Evolutionary conservation across 192 early-diverging fungal genomes (phyloP).

Genomic region (Coemansia sp.): DNA sequence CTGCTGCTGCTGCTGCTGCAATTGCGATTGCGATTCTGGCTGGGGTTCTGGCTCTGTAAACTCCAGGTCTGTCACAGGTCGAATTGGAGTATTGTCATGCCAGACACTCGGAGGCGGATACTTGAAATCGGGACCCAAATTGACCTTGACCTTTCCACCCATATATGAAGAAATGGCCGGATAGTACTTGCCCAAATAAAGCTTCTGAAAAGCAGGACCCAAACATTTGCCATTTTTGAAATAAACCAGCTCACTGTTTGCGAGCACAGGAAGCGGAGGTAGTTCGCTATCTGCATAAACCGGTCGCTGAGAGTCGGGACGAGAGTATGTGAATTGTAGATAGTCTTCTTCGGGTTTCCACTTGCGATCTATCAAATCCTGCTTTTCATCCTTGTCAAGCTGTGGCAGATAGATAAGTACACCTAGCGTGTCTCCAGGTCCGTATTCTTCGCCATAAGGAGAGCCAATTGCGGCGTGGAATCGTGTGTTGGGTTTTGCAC

Average conservation of each 20-base stretch:
- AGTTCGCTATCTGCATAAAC: constrained; percentile 37
- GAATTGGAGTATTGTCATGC: constrained; percentile 35
- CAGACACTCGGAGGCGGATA: constrained; percentile 58
- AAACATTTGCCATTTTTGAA: constrained; percentile 66
- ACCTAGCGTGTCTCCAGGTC: constrained; percentile 50
- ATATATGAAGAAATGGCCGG: constrained; percentile 70
- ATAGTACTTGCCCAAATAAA: constrained; percentile 75
- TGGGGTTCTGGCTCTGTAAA: constrained; percentile 27
- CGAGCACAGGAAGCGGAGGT: constrained; percentile 49
- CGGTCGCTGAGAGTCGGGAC: constrained; percentile 48
- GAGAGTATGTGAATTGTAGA: constrained; percentile 43
- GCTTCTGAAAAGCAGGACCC: constrained; percentile 64
- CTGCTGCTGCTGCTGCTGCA: neutral
- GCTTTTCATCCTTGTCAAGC: constrained; percentile 45
- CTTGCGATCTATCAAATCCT: constrained; percentile 50
- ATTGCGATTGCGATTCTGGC: constrained; percentile 1
- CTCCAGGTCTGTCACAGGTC: constrained; percentile 51
- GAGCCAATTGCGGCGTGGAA: constrained; percentile 62
- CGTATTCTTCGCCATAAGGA: constrained; percentile 44
- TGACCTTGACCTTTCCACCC: constrained; percentile 62
- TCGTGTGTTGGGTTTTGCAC: constrained; percentile 64
- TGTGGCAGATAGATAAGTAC: constrained; percentile 53
- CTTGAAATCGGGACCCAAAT: constrained; percentile 69
- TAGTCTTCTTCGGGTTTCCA: constrained; percentile 50
- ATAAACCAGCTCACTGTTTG: constrained; percentile 62